Evolutionary conservation across 148 eudicot genomes (phyloP).

Genomic region (Rhododendron williamsianum): DNA sequence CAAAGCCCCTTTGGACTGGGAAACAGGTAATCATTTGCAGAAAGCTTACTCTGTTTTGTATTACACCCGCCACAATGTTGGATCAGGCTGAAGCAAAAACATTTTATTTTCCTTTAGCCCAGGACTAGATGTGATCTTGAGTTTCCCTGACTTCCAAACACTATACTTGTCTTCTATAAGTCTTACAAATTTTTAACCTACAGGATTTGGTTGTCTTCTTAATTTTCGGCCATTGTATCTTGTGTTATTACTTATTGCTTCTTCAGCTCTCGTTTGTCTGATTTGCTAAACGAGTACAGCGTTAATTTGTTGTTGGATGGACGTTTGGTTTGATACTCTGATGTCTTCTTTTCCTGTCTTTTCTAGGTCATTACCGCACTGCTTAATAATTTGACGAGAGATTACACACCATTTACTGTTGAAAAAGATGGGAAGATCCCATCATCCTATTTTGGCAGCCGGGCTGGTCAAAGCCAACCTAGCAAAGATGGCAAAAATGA

Average conservation of each 20-base stretch:
- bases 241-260: not conserved
- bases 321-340: not conserved
- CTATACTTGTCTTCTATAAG: not conserved
- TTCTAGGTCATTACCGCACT: conserved; percentile 76
- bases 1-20: conserved; percentile 92
- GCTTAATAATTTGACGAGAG: conserved; percentile 72
- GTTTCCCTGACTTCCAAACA: not conserved
- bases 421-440: conserved; percentile 81
- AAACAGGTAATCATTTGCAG: conserved; percentile 55
- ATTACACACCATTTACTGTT: conserved; percentile 61
- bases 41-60: not conserved
- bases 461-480: conserved; percentile 4
- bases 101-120: not conserved
- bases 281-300: not conserved
- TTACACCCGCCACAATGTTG: not conserved
- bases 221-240: not conserved
- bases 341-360: not conserved
- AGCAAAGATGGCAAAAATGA: conserved; percentile 21
- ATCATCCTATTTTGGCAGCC: conserved; percentile 50
- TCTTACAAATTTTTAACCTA: not conserved
- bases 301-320: not conserved
- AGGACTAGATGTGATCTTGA: not conserved
- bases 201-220: not conserved
- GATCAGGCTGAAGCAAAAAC: not conserved
- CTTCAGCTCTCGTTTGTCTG: not conserved